phyloP scores from a whole-genome alignment of 1,139 yeast species.

The Ogataea hybrid region DNA sequence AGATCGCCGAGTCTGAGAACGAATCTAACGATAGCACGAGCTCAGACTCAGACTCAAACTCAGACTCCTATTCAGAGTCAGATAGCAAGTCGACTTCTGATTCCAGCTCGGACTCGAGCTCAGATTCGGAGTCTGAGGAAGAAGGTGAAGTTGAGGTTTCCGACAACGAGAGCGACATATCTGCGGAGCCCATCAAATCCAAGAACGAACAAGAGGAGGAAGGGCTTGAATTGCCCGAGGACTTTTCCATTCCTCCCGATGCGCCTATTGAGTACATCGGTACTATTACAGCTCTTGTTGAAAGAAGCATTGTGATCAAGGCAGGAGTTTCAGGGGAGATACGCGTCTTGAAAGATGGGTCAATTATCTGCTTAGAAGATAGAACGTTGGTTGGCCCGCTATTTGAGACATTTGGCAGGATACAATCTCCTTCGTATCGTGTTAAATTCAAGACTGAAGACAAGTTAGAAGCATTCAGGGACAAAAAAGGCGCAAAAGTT shows the following conservation, averaged over 20 bases:
- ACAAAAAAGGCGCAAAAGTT: slow-evolving; percentile 54
- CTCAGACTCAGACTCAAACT: slow-evolving; percentile 10
- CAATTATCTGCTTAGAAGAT: slow-evolving; percentile 77
- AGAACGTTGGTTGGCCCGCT: slow-evolving; percentile 74
- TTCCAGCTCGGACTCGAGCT: slow-evolving; percentile 4
- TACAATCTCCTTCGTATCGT: slow-evolving; percentile 80
- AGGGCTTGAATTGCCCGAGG: slow-evolving; percentile 70
- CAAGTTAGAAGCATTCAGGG: slow-evolving; percentile 45
- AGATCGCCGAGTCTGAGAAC: slow-evolving; percentile 17
- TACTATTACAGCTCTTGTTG: slow-evolving; percentile 65
- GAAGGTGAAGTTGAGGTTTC: slow-evolving; percentile 22
- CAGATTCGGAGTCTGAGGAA: slow-evolving; percentile 11
- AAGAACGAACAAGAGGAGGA: slow-evolving; percentile 75
- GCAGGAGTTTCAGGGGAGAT: slow-evolving; percentile 85
- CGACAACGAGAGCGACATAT: slow-evolving; percentile 39
- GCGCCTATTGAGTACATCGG: slow-evolving; percentile 79
- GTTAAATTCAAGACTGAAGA: slow-evolving; percentile 62
- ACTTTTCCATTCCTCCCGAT: slow-evolving; percentile 51
- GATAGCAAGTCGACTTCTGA: slow-evolving; percentile 2
- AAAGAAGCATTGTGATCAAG: slow-evolving; percentile 65
- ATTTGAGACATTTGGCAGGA: slow-evolving; percentile 87
- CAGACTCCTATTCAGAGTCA: slow-evolving; percentile 8
- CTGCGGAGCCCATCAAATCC: slow-evolving; percentile 67
- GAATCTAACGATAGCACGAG: slow-evolving; percentile 10
- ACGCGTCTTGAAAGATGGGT: slow-evolving; percentile 75